Conservation (phyloP, 441 rosid species). For the Francoa sonchifolia region DNA sequence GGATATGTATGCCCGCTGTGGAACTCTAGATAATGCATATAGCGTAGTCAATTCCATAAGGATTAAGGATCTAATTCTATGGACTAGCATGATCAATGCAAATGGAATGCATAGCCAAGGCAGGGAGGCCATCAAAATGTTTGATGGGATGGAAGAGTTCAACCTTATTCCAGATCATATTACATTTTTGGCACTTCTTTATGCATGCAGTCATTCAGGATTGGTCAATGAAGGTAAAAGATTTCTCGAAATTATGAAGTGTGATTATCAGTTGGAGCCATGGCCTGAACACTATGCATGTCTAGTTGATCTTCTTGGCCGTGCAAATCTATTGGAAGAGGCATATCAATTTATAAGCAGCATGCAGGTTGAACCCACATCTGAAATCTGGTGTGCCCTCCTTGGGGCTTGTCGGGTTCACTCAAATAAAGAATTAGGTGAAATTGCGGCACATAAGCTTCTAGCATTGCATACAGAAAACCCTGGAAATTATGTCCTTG, state of each 20-base stretch:
- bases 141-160: slow-evolving; percentile 35
- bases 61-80: slow-evolving; percentile 37
- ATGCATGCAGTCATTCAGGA: slow-evolving; percentile 87
- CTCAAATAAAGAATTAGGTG: slow-evolving; percentile 61
- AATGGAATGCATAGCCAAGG: slow-evolving; percentile 82
- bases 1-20: slow-evolving; percentile 82
- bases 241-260: slow-evolving; percentile 46
- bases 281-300: slow-evolving; percentile 86
- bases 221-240: slow-evolving; percentile 55
- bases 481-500: slow-evolving; percentile 76
- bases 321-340: slow-evolving; percentile 56
- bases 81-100: slow-evolving; percentile 79
- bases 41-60: slow-evolving; percentile 30
- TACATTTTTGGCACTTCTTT: slow-evolving; percentile 59
- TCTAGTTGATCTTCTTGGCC: slow-evolving; percentile 82
- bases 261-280: slow-evolving; percentile 55
- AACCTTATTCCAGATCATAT: slow-evolving; percentile 55
- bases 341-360: slow-evolving; percentile 52
- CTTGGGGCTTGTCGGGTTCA: slow-evolving; percentile 69
- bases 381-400: slow-evolving; percentile 88
- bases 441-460: slow-evolving; percentile 54
- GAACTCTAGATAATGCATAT: slow-evolving; percentile 44
- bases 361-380: slow-evolving; percentile 51
- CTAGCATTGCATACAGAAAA: slow-evolving; percentile 38
- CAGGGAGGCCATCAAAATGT: slow-evolving; percentile 44